Percentiles rank a stretch among this genome's conserved stretches.
Conservation (phyloP, 2,329 filamentous ascomycete species). For the Xylaria digitata region DNA sequence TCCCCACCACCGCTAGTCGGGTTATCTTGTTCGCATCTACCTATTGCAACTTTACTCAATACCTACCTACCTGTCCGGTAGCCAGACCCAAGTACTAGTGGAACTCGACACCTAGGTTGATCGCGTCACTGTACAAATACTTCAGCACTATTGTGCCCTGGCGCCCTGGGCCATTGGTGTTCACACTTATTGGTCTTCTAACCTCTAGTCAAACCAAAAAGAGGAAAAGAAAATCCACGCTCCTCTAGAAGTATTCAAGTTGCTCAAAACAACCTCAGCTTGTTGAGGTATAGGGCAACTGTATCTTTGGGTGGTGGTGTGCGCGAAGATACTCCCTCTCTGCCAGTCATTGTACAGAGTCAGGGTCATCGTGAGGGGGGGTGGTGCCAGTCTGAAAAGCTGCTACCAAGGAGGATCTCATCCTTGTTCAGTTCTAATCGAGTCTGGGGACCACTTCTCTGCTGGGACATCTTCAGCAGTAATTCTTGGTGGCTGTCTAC, state of each 20-base stretch:
- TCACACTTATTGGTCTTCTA: constrained; percentile 13
- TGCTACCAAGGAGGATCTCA: constrained; percentile 41
- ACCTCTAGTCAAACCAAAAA: constrained; percentile 2
- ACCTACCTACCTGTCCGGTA: constrained; percentile 15
- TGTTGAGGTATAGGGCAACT: constrained; percentile 1
- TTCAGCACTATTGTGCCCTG: constrained; percentile 20
- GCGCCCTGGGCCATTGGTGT: constrained; percentile 11
- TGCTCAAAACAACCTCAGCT: neutral
- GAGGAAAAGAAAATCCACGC: neutral
- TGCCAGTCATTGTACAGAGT: constrained; percentile 34
- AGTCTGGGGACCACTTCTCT: constrained; percentile 41
- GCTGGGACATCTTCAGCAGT: constrained; percentile 44
- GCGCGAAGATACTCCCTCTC: constrained; percentile 15
- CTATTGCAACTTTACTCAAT: constrained; percentile 28
- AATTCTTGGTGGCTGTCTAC: constrained; percentile 46
- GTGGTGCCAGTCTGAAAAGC: constrained; percentile 40
- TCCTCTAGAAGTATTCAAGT: neutral
- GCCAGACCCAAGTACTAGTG: constrained; percentile 29
- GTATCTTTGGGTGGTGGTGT: constrained; percentile 24
- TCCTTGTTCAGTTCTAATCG: constrained; percentile 44
- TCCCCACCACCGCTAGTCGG: constrained; percentile 39
- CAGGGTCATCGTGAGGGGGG: constrained; percentile 31
- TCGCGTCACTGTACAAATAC: constrained; percentile 35
- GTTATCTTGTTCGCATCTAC: constrained; percentile 32
- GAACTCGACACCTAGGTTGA: constrained; percentile 27